Conservation (phyloP, 2,329 filamentous ascomycete species). For the Penicillium sp. region DNA sequence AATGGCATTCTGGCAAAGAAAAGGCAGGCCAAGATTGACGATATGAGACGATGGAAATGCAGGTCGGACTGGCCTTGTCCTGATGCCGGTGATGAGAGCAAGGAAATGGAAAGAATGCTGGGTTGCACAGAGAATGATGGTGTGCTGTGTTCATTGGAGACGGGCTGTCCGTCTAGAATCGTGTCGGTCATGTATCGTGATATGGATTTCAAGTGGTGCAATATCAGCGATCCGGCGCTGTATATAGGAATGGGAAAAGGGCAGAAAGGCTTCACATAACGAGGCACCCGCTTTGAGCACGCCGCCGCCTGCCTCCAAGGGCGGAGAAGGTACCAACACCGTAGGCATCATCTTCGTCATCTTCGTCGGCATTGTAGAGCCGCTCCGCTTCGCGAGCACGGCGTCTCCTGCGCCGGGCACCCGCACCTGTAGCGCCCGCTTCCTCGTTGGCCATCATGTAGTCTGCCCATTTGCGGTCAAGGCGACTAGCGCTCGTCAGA, state of each 20-base stretch:
- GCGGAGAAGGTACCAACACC: slow-evolving; percentile 33
- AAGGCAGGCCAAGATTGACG: background rate
- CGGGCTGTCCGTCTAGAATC: slow-evolving; percentile 4
- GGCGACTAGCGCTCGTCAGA: slow-evolving; percentile 67
- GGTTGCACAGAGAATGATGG: background rate
- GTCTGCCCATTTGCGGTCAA: slow-evolving; percentile 89
- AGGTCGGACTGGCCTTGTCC: slow-evolving; percentile 6
- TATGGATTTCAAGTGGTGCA: background rate
- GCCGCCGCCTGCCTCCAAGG: slow-evolving; percentile 55
- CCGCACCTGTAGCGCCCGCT: slow-evolving; percentile 61
- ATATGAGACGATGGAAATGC: background rate
- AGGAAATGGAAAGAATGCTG: background rate
- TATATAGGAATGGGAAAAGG: background rate
- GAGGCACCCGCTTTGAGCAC: slow-evolving; percentile 63
- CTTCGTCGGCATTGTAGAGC: slow-evolving; percentile 77
- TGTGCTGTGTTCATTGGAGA: background rate
- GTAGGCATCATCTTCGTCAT: slow-evolving; percentile 52
- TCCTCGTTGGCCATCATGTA: slow-evolving; percentile 93
- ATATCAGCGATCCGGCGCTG: slow-evolving; percentile 19
- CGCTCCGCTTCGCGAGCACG: slow-evolving; percentile 78
- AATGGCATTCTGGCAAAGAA: background rate
- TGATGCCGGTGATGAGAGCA: slow-evolving; percentile 1
- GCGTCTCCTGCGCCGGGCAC: slow-evolving; percentile 67
- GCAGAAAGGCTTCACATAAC: slow-evolving; percentile 57
- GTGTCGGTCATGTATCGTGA: slow-evolving; percentile 4